Evolutionary conservation across 129 eudicot species (phyloP).

Genomic region (Flaveria linearis): DNA sequence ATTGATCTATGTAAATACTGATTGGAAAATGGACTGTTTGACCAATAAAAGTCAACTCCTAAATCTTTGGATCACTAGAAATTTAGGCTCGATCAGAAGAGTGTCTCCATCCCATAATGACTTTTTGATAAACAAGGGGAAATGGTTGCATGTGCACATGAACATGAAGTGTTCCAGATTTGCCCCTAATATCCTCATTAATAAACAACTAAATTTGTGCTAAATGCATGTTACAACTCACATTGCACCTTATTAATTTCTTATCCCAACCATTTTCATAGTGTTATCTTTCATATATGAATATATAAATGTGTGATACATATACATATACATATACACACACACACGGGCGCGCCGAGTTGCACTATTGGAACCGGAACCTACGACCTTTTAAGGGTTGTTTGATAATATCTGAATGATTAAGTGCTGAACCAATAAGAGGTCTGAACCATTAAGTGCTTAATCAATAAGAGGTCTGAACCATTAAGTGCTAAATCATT

Average conservation of each 20-base stretch:
- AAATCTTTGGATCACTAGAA: constrained; percentile 24
- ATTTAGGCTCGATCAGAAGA: not conserved
- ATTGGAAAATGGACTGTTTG: constrained; percentile 10
- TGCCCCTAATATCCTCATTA: constrained; percentile 25
- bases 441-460: no score
- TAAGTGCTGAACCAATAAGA: no score
- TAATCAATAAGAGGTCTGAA: no score
- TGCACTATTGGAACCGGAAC: not conserved
- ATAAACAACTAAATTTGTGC: constrained; percentile 11
- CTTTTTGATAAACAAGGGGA: not conserved
- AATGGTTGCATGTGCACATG: constrained; percentile 35
- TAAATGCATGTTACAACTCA: constrained; percentile 39
- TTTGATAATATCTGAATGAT: no score
- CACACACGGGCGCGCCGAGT: not conserved
- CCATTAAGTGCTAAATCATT: no score
- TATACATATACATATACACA: not conserved
- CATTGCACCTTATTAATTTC: constrained; percentile 25
- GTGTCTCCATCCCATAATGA: not conserved
- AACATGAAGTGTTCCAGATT: constrained; percentile 36
- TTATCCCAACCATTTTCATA: constrained; percentile 27
- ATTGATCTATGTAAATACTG: not conserved
- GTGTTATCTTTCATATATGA: constrained; percentile 6
- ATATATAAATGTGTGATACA: not conserved
- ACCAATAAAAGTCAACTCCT: constrained; percentile 30
- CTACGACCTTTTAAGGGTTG: not conserved